A percentile compares a stretch with the other conserved stretches of the same genome.
These are phyloP conservation scores for Phytopythium ostracodes DNA, from an alignment of 352 stramenopile genomes.

Conservation along the genomic window DNA sequence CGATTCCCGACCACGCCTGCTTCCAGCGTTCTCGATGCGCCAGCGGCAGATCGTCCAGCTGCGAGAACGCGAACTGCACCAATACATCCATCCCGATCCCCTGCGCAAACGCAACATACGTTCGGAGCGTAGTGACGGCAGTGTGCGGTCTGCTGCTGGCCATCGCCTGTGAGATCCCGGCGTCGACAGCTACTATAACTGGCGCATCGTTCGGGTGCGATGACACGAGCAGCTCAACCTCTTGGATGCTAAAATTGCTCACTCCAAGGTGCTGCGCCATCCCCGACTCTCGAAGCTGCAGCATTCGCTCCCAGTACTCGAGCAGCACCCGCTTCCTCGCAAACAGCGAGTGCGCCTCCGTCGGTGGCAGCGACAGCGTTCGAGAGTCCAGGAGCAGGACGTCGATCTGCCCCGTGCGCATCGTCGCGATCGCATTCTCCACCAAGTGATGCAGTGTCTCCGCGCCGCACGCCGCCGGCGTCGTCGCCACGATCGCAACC, in stretches of 20 bases:
- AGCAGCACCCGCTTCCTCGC: conserved; percentile 41
- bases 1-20: conserved; percentile 23
- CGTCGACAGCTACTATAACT: conserved; percentile 15
- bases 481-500: conserved; percentile 26
- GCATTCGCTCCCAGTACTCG: conserved; percentile 39
- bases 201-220: conserved; percentile 21
- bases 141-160: not conserved
- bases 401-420: conserved; percentile 38
- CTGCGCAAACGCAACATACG: conserved; percentile 35
- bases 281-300: conserved; percentile 26
- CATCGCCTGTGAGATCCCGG: conserved; percentile 8
- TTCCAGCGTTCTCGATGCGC: conserved; percentile 22
- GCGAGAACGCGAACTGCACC: conserved; percentile 26
- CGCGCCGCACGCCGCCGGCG: conserved; percentile 12
- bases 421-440: conserved; percentile 20
- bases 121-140: not conserved
- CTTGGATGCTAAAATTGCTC: conserved; percentile 40
- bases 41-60: conserved; percentile 17
- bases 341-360: conserved; percentile 11
- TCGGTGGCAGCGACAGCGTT: conserved; percentile 8
- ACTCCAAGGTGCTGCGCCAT: conserved; percentile 37
- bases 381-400: conserved; percentile 35
- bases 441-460: conserved; percentile 20
- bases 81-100: conserved; percentile 38
- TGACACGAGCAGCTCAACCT: conserved; percentile 54